Percentiles rank a stretch among this genome's conserved stretches.
Conservation (phyloP, 108 stramenopile genomes). For the Stephanodiscus triporus region DNA sequence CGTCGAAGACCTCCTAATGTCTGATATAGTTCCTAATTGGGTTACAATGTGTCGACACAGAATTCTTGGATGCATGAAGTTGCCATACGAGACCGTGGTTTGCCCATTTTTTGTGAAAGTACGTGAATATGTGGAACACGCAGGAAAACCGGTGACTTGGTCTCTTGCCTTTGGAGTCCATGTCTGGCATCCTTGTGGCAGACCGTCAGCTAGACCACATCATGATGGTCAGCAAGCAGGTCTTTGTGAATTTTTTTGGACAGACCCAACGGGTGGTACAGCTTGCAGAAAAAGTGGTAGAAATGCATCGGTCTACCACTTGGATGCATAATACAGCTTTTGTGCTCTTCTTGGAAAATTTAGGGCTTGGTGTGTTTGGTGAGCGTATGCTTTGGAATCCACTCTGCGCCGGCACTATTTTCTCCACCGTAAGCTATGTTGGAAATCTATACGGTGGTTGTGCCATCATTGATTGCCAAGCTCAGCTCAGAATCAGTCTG, state of each 20-base stretch:
- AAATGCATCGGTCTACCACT: neutral
- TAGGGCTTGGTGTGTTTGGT: constrained; percentile 24
- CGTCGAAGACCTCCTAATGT: constrained; percentile 48
- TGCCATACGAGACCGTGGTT: constrained; percentile 35
- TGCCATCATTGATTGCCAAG: constrained; percentile 46
- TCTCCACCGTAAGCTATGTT: constrained; percentile 41
- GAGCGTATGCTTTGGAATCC: constrained; percentile 57
- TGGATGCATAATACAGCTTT: constrained; percentile 24
- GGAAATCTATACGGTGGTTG: constrained; percentile 50
- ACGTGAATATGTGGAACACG: constrained; percentile 36
- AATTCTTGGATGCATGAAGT: constrained; percentile 29
- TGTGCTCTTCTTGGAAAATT: constrained; percentile 31
- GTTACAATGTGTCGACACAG: constrained; percentile 35
- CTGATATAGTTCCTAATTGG: constrained; percentile 46
- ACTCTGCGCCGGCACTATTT: constrained; percentile 48
- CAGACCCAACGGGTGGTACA: constrained; percentile 17
- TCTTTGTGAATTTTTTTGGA: constrained; percentile 34
- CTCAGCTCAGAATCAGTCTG: constrained; percentile 52
- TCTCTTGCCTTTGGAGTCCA: constrained; percentile 53
- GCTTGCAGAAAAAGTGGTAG: neutral
- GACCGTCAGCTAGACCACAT: constrained; percentile 11
- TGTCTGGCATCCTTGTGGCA: constrained; percentile 48
- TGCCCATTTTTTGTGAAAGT: constrained; percentile 34
- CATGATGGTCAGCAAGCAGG: constrained; percentile 14
- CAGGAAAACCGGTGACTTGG: constrained; percentile 51